These are phyloP conservation scores for Eucalyptus tenuipes DNA, from an alignment of 345 rosid genomes.

Conservation along the genomic window DNA sequence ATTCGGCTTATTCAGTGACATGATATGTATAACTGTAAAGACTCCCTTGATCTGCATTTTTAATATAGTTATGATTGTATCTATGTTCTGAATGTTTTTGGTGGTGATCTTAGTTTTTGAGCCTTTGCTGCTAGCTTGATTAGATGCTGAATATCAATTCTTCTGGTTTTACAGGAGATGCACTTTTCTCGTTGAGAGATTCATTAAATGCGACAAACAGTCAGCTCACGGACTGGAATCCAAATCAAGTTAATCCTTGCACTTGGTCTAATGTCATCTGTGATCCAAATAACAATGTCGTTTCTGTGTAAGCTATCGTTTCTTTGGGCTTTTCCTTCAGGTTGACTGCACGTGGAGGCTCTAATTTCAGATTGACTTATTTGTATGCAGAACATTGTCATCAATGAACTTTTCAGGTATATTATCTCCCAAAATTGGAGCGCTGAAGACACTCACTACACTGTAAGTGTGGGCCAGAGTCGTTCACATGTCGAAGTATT, in stretches of 20 bases:
- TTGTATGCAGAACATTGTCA: conserved; percentile 56
- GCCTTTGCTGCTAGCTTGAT: neutral
- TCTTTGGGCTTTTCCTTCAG: neutral
- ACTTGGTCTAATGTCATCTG: conserved; percentile 84
- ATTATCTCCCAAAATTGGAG: conserved; percentile 61
- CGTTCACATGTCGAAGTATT: neutral
- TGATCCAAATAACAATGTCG: conserved; percentile 32
- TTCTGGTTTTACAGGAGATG: conserved; percentile 50
- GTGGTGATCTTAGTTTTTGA: neutral
- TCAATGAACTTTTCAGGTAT: conserved; percentile 72
- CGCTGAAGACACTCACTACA: conserved; percentile 44
- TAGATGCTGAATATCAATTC: neutral
- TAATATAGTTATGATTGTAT: neutral
- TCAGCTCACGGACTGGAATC: conserved; percentile 78
- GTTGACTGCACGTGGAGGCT: neutral
- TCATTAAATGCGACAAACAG: conserved; percentile 33
- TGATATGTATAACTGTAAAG: neutral
- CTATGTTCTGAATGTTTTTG: neutral
- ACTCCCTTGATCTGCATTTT: neutral
- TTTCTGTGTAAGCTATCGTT: conserved; percentile 49
- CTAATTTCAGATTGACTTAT: conserved; percentile 1
- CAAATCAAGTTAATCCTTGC: conserved; percentile 77
- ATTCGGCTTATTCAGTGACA: neutral
- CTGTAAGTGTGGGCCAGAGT: conserved; percentile 41
- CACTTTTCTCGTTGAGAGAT: conserved; percentile 36